These are phyloP conservation scores for Agroathelia rolfsii DNA, from an alignment of 1,284 basidiomycete genomes.

Conservation along the genomic window DNA sequence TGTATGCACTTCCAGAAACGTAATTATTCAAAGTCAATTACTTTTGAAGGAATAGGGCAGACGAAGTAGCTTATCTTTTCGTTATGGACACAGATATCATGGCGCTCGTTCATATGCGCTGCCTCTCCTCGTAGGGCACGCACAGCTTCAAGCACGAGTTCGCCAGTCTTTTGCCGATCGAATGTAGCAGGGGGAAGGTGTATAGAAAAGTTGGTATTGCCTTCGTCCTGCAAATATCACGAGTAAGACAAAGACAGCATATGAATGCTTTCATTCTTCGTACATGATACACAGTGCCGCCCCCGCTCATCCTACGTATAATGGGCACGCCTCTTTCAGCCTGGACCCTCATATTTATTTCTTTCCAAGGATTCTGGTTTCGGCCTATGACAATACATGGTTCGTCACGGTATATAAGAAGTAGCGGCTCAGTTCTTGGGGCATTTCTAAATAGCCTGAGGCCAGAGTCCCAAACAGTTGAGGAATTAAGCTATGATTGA, in stretches of 20 bases:
- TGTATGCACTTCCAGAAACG: slow-evolving; percentile 98
- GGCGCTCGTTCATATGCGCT: slow-evolving; percentile 80
- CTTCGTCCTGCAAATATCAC: slow-evolving; percentile 75
- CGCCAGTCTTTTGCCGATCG: slow-evolving; percentile 71
- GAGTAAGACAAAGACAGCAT: slow-evolving; percentile 4
- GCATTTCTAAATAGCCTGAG: slow-evolving; percentile 79
- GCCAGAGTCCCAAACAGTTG: not conserved
- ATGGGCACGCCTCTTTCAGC: slow-evolving; percentile 56
- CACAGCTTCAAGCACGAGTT: slow-evolving; percentile 73
- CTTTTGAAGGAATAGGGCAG: slow-evolving; percentile 2
- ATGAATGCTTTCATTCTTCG: slow-evolving; percentile 16
- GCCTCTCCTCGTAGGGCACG: slow-evolving; percentile 55
- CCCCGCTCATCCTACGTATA: slow-evolving; percentile 84
- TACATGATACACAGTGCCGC: slow-evolving; percentile 98
- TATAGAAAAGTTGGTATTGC: slow-evolving; percentile 97
- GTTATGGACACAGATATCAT: slow-evolving; percentile 78
- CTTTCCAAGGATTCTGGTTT: slow-evolving; percentile 98
- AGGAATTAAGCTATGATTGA: slow-evolving; percentile 5
- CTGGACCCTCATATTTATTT: slow-evolving; percentile 68
- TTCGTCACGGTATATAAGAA: slow-evolving; percentile 83
- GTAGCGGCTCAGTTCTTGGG: slow-evolving; percentile 53
- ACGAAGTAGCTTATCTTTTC: slow-evolving; percentile 68
- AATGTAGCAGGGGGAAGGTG: slow-evolving; percentile 79
- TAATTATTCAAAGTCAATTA: too few species aligned
- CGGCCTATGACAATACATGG: slow-evolving; percentile 93